phyloP scores from a whole-genome alignment of 495 filamentous ascomycete genomes.

The Apodospora peruviana region DNA sequence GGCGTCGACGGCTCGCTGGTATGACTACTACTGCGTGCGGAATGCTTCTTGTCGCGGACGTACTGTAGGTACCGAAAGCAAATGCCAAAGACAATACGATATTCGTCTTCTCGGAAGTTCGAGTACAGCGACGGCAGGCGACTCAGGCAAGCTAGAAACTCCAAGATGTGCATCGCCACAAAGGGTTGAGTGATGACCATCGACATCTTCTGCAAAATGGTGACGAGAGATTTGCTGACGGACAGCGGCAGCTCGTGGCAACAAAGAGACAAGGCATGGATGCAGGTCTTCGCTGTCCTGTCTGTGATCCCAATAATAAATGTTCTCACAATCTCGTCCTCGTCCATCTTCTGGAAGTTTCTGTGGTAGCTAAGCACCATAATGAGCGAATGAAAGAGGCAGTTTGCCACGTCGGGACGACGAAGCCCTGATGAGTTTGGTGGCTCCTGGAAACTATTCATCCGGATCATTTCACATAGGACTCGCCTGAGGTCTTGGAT shows the following conservation, averaged over 20 bases:
- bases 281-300: constrained; percentile 80
- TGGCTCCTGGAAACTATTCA: constrained; percentile 67
- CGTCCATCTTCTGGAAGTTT: constrained; percentile 75
- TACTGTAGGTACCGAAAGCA: constrained; percentile 86
- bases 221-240: constrained; percentile 72
- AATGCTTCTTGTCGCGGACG: constrained; percentile 46
- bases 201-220: constrained; percentile 84
- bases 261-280: constrained; percentile 89
- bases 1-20: constrained; percentile 28
- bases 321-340: constrained; percentile 79
- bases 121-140: constrained; percentile 77
- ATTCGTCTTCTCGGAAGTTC: constrained; percentile 83
- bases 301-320: constrained; percentile 83
- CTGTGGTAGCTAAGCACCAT: constrained; percentile 84
- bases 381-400: constrained; percentile 76
- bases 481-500: constrained; percentile 70
- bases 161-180: constrained; percentile 88
- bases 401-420: constrained; percentile 81
- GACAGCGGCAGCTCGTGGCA: constrained; percentile 86
- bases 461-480: constrained; percentile 75
- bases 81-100: constrained; percentile 87
- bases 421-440: constrained; percentile 69
- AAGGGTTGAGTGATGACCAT: constrained; percentile 90
- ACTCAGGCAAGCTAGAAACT: constrained; percentile 83
- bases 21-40: constrained; percentile 26